Base-by-base conservation (phyloP, 2,329 filamentous ascomycete species). In the Ceratocystiopsis brevicomis region DNA sequence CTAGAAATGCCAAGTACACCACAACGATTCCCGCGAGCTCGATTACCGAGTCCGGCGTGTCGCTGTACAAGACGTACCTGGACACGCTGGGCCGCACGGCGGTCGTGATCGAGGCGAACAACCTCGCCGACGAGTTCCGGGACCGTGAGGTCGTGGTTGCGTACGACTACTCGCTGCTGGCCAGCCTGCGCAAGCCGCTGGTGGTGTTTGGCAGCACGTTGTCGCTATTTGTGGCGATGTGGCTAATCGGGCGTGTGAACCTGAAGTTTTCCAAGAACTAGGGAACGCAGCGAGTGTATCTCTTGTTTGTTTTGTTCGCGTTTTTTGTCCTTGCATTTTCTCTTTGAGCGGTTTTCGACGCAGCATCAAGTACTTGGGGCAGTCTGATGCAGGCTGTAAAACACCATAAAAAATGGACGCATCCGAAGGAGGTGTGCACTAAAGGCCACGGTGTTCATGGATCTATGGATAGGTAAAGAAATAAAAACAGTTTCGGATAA, bases 41-140 rank as follows among this genome's bases (percentile, higher is more conserved):
- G 36, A 67, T 90, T 44, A 66, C 75, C 40, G 67, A 70, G 40
- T 71, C 74, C 21, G 58, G 59, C 2, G 58, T 76, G 16, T 73
- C 70, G 49, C 62, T 79, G n/a, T 75, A 90, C 63, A 79, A 78
- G 60, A 95, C 87, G 0, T 98, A 86, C 62, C 81, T 98, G 64
- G 90, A 98, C 61, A 96, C 90, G 0, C 54, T 88, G 32, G 90
- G 90, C 48, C 82, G 90, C 49, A 92, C 88, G 0, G 73, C 78
- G 0, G 68, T 98, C 47, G 78, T 72, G 41, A 69, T 98, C 54
- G 81, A 79, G 48, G 83, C 85, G 9, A 70, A 77, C 52, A 96
- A 95, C 59, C 66, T 96, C 42, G 83, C 92, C 1, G 90, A 98
- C 53, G 90, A 96, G 52, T 75, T 87, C 55, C 73, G 87, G 43